Conservation (phyloP, 768 basidiomycete genomes). For the Cytidiella melzeri region DNA sequence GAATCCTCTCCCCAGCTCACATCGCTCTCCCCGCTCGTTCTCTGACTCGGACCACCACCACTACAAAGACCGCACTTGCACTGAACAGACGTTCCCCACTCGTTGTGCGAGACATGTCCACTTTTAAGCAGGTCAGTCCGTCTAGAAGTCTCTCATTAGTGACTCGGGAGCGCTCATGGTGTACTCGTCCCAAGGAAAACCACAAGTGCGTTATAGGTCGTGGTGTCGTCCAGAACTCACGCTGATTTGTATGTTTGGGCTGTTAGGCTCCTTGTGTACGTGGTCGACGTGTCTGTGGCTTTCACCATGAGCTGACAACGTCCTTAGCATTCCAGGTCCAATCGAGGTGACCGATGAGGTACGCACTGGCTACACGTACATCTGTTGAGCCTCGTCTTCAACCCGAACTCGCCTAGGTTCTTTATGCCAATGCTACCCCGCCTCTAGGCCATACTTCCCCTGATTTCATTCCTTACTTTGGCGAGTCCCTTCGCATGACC, state of each 20-base stretch:
- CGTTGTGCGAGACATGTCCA: slow-evolving; percentile 23
- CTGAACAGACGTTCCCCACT: background rate
- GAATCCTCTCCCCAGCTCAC: background rate
- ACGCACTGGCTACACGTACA: slow-evolving; percentile 9
- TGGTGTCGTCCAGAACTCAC: background rate
- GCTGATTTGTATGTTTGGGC: background rate
- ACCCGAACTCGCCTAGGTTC: slow-evolving; percentile 44
- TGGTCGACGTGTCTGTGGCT: slow-evolving; percentile 8
- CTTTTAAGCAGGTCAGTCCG: slow-evolving; percentile 28
- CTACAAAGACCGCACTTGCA: background rate
- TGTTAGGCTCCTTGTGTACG: slow-evolving; percentile 22
- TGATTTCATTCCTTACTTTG: slow-evolving; percentile 84
- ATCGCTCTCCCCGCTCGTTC: slow-evolving; percentile 7
- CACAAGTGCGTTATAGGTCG: slow-evolving; percentile 39
- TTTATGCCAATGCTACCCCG: slow-evolving; percentile 91
- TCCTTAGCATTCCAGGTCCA: slow-evolving; percentile 41
- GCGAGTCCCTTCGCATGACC: slow-evolving; percentile 83
- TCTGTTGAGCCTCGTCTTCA: background rate
- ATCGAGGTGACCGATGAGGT: slow-evolving; percentile 60
- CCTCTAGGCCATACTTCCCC: slow-evolving; percentile 84
- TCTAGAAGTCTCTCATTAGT: background rate
- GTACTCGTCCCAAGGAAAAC: slow-evolving; percentile 30
- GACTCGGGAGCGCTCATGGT: slow-evolving; percentile 4
- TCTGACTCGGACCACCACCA: slow-evolving; percentile 1
- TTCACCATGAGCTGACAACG: slow-evolving; percentile 13